Evolutionary conservation across 345 rosid species (phyloP).

Genomic region (Anastatica hierochuntica): DNA sequence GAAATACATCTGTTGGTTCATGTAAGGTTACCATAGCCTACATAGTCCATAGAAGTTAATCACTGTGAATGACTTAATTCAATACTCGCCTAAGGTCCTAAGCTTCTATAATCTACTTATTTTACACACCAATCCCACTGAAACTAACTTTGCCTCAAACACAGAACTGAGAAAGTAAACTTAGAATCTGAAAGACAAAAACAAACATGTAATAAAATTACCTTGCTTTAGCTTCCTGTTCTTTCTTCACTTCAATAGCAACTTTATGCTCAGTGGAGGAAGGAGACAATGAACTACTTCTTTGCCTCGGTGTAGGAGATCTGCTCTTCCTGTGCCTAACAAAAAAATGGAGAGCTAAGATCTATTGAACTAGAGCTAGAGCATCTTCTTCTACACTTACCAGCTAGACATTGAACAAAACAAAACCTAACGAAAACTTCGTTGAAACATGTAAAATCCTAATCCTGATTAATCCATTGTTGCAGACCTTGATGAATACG

Average conservation of each 20-base stretch:
- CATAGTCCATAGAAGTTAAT: not conserved
- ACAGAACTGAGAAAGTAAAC: not conserved
- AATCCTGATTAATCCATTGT: not conserved
- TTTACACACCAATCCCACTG: not conserved
- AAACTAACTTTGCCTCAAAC: not conserved
- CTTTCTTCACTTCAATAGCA: constrained; percentile 35
- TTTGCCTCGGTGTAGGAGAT: constrained; percentile 49
- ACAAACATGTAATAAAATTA: constrained; percentile 6
- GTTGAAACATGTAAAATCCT: not conserved
- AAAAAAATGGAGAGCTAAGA: constrained; percentile 22
- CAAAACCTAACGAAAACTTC: not conserved
- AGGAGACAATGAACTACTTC: constrained; percentile 40
- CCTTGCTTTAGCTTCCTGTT: constrained; percentile 53
- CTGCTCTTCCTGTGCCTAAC: constrained; percentile 48
- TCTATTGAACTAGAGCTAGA: constrained; percentile 34
- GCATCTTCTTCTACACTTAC: constrained; percentile 36
- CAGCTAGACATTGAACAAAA: not conserved
- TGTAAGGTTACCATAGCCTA: not conserved
- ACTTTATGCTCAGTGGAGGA: constrained; percentile 29
- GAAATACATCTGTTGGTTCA: not conserved
- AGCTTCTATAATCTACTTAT: not conserved
- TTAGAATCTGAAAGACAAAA: not conserved
- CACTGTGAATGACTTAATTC: not conserved
- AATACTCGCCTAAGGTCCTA: not conserved
- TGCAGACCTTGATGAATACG: constrained; percentile 23